These are phyloP conservation scores for Litchi chinensis DNA, from an alignment of 345 rosid species.

Conservation along the genomic window DNA sequence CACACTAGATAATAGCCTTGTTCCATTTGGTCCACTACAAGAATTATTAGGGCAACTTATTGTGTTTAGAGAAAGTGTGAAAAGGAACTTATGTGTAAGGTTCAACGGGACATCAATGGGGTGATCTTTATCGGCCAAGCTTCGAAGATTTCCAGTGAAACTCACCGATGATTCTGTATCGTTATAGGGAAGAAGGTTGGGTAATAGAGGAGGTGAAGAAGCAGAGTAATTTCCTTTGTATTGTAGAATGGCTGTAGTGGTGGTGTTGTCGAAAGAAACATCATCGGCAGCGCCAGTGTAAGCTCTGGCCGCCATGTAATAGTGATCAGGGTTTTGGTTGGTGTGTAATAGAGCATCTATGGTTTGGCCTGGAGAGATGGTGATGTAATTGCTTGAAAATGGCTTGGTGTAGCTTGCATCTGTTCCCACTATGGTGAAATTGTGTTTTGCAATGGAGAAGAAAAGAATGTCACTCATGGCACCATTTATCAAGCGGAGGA, in stretches of 20 bases:
- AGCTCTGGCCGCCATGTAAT: constrained; percentile 62
- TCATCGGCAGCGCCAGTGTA: constrained; percentile 27
- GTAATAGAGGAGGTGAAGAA: constrained; percentile 23
- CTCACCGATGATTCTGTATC: constrained; percentile 37
- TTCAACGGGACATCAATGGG: constrained; percentile 42
- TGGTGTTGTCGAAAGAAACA: constrained; percentile 34
- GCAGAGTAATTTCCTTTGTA: constrained; percentile 34
- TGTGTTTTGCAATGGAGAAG: constrained; percentile 42
- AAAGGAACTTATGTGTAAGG: constrained; percentile 36
- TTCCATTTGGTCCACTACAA: constrained; percentile 31
- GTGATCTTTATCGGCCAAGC: constrained; percentile 21
- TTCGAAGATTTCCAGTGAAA: constrained; percentile 34
- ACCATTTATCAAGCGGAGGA: constrained; percentile 40
- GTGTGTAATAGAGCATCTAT: constrained; percentile 53
- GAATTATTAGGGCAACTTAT: constrained; percentile 33
- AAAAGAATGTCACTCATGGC: constrained; percentile 40
- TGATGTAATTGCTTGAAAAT: constrained; percentile 33
- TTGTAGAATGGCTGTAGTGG: constrained; percentile 46
- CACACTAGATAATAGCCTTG: constrained; percentile 38
- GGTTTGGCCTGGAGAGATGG: constrained; percentile 65
- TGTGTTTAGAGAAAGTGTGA: constrained; percentile 44
- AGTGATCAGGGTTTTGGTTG: constrained; percentile 33
- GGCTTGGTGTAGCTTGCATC: constrained; percentile 61
- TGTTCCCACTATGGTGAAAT: constrained; percentile 41
- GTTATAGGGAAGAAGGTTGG: constrained; percentile 45